Evolutionary conservation across 2,329 filamentous ascomycete species (phyloP), one percentile per base, ranked within the genome.

Genomic region (Helotiales sp.): DNA sequence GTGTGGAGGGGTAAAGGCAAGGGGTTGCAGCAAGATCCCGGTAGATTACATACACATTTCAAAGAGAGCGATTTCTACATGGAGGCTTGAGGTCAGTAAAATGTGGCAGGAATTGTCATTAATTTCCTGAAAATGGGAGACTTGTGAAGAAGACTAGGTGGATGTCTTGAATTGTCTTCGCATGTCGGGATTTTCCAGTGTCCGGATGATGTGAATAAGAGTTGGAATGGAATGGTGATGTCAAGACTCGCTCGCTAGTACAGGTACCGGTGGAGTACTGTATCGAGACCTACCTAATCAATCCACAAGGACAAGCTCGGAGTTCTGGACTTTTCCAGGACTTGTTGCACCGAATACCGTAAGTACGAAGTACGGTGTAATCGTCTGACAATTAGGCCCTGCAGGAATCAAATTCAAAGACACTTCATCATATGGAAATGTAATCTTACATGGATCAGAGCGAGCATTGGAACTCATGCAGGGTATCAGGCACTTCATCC

Each of bases 31-130:
- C 45, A 60, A 37, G 45, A 70, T 67, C 71, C 71, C 57, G 71
- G 71, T 73, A 73, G 64, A 73, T 73, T 73, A 72, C 70, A 70
- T 72, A 72, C 61, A 45, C 61, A 58, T 47, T 34, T 55, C 28
- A 26, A 8, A 26, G 3, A 45, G 15, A 20, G 17, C 40, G 40
- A 20, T 45, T 45, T 20, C 40, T n/a, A 20, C 6, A 45, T 2
- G 40, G 40, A 20, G 40, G 20, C 6, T 11, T 5, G 11, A 11
- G 6, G 30, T 34, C 30, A 34, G n/a, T n/a, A 34, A 11, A 34
- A 34, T 34, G 30, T 34, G 30, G n/a, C n/a, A n/a, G n/a, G n/a
- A n/a, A n/a, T n/a, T n/a, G n/a, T n/a, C n/a, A n/a, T n/a, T n/a
- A n/a, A n/a, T n/a, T n/a, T n/a, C n/a, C n/a, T n/a, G n/a, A n/a